Base-by-base conservation (phyloP, 768 basidiomycete genomes). In the Pseudohyphozyma bogoriensis region DNA sequence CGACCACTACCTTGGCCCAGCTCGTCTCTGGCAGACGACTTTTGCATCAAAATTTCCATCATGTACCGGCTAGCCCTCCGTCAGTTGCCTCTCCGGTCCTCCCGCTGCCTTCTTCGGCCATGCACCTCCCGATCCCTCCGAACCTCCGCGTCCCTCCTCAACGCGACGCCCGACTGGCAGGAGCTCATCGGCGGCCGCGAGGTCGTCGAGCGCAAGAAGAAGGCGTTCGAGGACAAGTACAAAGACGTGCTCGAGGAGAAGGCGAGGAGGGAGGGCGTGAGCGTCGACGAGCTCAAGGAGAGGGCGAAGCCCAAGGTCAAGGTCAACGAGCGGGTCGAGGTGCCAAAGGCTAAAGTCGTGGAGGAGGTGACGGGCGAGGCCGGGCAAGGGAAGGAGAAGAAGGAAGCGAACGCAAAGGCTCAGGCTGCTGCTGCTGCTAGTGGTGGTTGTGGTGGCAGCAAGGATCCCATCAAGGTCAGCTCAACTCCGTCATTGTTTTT, bases 381-480 rank as follows among this genome's bases (percentile, higher is more conserved):
- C 4, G 33, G 31, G 22, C 12, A 26, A 16, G 45, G 22, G 31
- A 58, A 58, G 0, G 54, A 54, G 13, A 51, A 46, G 40, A 55
- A 58, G 51, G 61, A 49, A 2, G 33, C 50, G 18, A 58, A 59
- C 29, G 55, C 57, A 12, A 46, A 53, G 49, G 61, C 65, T 10
- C 26, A 46, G 11, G 61, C 65, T 10, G 59, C 61, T 0, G 37
- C 56, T 13, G 51, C 36, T 9, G 26, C 36, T 26, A 37, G 36
- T 15, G 29, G 24, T 37, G 39, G 29, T 44, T 20, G 32, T 18
- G 47, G n/a, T 31, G 22, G 22, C 47, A 26, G 18, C 28, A 50
- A 50, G 47, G n/a, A 55, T 4, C 65, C 69, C 1, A 69, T 75
- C 67, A 74, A 74, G 65, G 76, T 75, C 58, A 45, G 74, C n/a